A percentile compares a stretch with the other conserved stretches of the same genome.
These are phyloP conservation scores for Psidium guajava DNA, from an alignment of 345 rosid species.

Conservation along the genomic window DNA sequence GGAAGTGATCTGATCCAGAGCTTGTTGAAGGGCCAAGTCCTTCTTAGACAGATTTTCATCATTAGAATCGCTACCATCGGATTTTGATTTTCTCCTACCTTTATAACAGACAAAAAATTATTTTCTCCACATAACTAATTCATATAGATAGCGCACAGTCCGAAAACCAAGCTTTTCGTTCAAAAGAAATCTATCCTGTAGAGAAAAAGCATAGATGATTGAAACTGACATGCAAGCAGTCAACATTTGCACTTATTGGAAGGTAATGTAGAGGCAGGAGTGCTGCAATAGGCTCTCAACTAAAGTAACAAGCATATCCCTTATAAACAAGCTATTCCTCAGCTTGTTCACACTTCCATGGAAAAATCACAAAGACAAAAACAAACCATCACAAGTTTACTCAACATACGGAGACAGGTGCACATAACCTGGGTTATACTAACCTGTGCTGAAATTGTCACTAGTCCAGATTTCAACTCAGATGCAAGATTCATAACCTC, in stretches of 20 bases:
- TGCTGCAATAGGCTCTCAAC: background rate
- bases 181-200: no score
- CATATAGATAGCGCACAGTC: background rate
- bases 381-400: background rate
- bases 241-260: no score
- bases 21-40: no score
- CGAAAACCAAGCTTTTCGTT: no score
- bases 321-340: background rate
- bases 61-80: no score
- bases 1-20: no score
- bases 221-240: no score
- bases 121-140: no score
- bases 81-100: no score
- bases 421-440: background rate
- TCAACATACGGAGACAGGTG: background rate
- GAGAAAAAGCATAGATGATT: no score
- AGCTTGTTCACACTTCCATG: background rate
- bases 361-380: background rate
- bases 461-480: conserved; percentile 75
- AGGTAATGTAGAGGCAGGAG: background rate
- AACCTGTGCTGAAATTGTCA: conserved; percentile 87
- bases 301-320: background rate
- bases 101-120: no score
- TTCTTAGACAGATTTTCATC: no score
- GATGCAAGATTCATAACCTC: conserved; percentile 69